Evolutionary conservation across 176 grass and related monocot genomes (phyloP).

Genomic region (Oryza glaberrima): DNA sequence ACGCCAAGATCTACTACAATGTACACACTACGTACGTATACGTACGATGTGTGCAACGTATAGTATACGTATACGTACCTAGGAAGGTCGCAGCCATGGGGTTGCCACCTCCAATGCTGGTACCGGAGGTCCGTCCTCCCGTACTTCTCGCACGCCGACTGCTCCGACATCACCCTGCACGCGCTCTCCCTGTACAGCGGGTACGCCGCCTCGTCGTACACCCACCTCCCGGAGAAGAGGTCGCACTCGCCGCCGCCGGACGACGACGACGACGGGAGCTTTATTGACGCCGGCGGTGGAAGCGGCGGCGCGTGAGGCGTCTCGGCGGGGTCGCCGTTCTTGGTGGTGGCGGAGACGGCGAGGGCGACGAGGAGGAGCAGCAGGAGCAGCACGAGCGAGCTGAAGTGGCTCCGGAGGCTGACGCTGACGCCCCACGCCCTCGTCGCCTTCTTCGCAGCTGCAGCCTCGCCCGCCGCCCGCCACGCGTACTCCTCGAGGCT

Average conservation of each 20-base stretch:
- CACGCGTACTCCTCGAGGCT: slow-evolving; percentile 13
- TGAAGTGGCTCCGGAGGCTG: slow-evolving; percentile 52
- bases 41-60: not conserved
- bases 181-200: slow-evolving; percentile 72
- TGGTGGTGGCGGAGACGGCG: slow-evolving; percentile 36
- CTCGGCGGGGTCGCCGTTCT: not conserved
- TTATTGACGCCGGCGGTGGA: not conserved
- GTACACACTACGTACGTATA: no score
- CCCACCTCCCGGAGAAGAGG: slow-evolving; percentile 70
- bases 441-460: not conserved
- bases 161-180: slow-evolving; percentile 85
- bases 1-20: not conserved
- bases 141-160: slow-evolving; percentile 71
- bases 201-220: slow-evolving; percentile 58
- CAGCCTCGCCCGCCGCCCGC: not conserved
- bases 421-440: slow-evolving; percentile 33
- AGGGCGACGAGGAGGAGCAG: slow-evolving; percentile 49
- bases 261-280: not conserved
- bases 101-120: slow-evolving; percentile 86
- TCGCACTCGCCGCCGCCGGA: slow-evolving; percentile 42
- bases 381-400: slow-evolving; percentile 47
- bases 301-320: not conserved
- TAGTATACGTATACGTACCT: slow-evolving; percentile 41
- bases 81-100: slow-evolving; percentile 66
- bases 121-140: slow-evolving; percentile 63